These are phyloP conservation scores for Chlorella sorokiniana DNA, from an alignment of 139 green algal genomes.

Conservation along the genomic window DNA sequence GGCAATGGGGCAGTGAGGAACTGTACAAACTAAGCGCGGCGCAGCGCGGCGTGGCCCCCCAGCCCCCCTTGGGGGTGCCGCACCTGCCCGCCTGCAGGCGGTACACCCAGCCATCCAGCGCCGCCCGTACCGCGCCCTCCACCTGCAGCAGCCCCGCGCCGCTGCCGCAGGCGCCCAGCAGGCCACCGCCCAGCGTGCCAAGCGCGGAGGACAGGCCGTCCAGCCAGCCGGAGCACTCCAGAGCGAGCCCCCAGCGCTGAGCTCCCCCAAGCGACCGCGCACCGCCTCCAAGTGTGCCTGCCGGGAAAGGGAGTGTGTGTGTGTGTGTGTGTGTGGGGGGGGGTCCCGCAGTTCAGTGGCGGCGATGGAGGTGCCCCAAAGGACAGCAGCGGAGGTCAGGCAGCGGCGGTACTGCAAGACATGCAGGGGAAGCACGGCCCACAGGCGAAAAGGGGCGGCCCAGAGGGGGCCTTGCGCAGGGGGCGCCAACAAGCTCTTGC, in stretches of 20 bases:
- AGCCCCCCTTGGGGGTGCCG: too few species aligned
- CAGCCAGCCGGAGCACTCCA: conserved; percentile 72
- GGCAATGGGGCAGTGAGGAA: too few species aligned
- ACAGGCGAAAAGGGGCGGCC: too few species aligned
- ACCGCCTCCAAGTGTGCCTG: conserved; percentile 27
- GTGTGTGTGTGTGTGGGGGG: too few species aligned
- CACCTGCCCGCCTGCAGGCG: not conserved
- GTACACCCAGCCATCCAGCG: conserved; percentile 55
- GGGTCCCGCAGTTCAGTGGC: too few species aligned
- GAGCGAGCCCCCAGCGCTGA: conserved; percentile 55
- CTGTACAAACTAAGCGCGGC: too few species aligned
- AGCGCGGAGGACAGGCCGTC: conserved; percentile 50
- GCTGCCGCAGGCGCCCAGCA: conserved; percentile 57
- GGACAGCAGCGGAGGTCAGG: too few species aligned
- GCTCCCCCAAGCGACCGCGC: conserved; percentile 40
- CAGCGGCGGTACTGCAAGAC: too few species aligned
- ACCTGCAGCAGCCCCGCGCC: conserved; percentile 48
- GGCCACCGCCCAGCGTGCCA: conserved; percentile 29
- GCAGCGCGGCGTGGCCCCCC: too few species aligned
- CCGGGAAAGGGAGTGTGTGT: conserved; percentile 32
- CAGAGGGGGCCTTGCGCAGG: too few species aligned
- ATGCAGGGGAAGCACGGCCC: too few species aligned
- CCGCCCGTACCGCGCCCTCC: conserved; percentile 55
- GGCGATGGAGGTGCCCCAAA: too few species aligned
- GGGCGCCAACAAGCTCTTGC: not conserved